Base-by-base conservation (phyloP, 23 red algal species). In the Gracilaria gracilis region DNA sequence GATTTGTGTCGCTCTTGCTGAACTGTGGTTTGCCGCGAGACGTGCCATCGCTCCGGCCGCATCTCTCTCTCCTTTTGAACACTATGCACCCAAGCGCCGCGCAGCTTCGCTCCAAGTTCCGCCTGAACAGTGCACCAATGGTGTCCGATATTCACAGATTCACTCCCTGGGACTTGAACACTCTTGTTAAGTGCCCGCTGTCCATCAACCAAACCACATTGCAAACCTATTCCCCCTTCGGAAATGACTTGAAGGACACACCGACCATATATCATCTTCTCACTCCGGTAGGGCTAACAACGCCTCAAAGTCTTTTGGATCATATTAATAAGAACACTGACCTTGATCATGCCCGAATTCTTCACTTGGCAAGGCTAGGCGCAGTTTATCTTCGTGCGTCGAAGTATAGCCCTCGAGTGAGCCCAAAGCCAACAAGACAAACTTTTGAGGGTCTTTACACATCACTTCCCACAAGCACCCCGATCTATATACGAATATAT, bases 161-260 rank as follows among this genome's bases (percentile, higher is more conserved):
- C 44, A 73, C 67, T 73, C 67, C 67, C 35, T 73, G 67, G 67
- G 67, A 73, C 34, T 73, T 73, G 35, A 73, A 73, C 16, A 42
- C 35, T 3, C 17, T 73, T 9, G 4, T 44, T 44, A 3, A 37
- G 33, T 23, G 12, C 20, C 67, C 67, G 11, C 7, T 73, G 19
- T n/a, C 23, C 33, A 73, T 73, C 35, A 44, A 73, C 20, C 36
- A 73, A 37, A 73, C 67, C 12, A 29, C 67, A 12, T 37, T 73
- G 38, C 67, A 73, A 44, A 73, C 67, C 17, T 73, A 73, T n/a
- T 20, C 67, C 9, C 67, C 67, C 42, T 44, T 40, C 19, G 67
- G 36, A 73, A 29, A 44, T 42, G 33, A 44, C 17, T 15, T 40
- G 33, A 44, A 73, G 38, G 24, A 73, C 28, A 73, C 33, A 23